Evolutionary conservation across 306 rosid species (phyloP).

Genomic region (Castanea sativa): DNA sequence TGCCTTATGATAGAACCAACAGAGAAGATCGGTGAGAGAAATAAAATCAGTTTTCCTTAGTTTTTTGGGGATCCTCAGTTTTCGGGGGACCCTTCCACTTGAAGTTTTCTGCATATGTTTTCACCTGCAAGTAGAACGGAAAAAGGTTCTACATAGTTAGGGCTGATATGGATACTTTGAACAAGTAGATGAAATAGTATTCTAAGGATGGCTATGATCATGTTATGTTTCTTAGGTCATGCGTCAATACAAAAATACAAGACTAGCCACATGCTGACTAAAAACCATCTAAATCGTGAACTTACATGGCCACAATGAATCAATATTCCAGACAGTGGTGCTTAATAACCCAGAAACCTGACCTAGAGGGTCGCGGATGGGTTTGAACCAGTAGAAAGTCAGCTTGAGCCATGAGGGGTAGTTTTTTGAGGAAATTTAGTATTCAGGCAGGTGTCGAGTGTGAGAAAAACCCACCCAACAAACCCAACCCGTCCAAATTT

Average conservation of each 20-base stretch:
- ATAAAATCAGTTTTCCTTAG: constrained; percentile 41
- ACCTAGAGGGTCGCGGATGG: too few species aligned
- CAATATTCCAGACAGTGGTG: background rate
- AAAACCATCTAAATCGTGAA: background rate
- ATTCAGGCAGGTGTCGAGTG: too few species aligned
- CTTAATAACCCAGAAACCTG: too few species aligned
- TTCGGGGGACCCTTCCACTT: constrained; percentile 92
- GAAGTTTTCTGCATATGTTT: constrained; percentile 89
- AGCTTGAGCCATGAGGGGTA: too few species aligned
- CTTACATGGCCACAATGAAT: background rate
- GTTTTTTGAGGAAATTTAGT: too few species aligned
- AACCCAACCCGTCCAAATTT: too few species aligned
- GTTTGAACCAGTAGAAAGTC: too few species aligned
- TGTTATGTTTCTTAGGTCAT: background rate
- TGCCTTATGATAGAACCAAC: constrained; percentile 23
- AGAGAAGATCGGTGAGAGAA: constrained; percentile 20
- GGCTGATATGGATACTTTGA: background rate
- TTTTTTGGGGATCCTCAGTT: constrained; percentile 63
- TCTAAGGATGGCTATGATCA: background rate
- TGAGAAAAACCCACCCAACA: too few species aligned
- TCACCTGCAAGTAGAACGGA: constrained; percentile 49
- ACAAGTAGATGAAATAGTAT: background rate
- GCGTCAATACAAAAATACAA: background rate
- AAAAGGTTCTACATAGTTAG: background rate
- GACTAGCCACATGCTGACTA: background rate